phyloP scores from a whole-genome alignment of 1,139 yeast genomes.

The Yamadazyma triangularis region DNA sequence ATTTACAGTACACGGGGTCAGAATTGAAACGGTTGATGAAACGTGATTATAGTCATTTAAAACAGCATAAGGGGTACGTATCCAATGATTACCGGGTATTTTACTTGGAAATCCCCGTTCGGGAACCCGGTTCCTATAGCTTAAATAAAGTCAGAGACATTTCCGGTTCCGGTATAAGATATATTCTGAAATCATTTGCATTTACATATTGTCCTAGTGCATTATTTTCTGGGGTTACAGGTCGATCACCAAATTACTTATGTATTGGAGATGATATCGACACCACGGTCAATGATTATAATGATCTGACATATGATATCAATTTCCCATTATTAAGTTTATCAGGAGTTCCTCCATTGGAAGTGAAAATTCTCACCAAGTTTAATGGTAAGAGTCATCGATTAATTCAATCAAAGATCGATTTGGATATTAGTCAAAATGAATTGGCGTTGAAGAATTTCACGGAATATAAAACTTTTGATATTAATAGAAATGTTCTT shows the following conservation, averaged over 20 bases:
- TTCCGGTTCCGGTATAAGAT: conserved; percentile 59
- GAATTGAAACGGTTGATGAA: conserved; percentile 47
- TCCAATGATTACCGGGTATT: conserved; percentile 30
- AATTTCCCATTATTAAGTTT: conserved; percentile 44
- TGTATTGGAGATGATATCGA: conserved; percentile 47
- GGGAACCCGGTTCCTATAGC: conserved; percentile 69
- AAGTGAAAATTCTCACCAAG: conserved; percentile 54
- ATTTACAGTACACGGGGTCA: conserved; percentile 52
- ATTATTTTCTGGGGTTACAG: conserved; percentile 33
- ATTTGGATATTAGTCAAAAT: conserved; percentile 13
- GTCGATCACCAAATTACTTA: conserved; percentile 18
- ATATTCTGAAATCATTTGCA: conserved; percentile 59
- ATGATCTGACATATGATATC: conserved; percentile 24
- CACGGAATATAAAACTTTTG: conserved; percentile 13
- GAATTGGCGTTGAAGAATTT: conserved; percentile 7
- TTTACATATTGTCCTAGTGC: conserved; percentile 80
- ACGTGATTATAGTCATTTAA: conserved; percentile 37
- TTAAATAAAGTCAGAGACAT: conserved; percentile 62
- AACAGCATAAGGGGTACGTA: conserved; percentile 17
- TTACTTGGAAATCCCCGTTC: conserved; percentile 55
- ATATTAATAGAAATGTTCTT: conserved; percentile 27
- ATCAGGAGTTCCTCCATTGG: conserved; percentile 74
- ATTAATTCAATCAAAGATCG: conserved; percentile 18
- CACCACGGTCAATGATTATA: too few relatives aligned
- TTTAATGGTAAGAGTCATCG: conserved; percentile 41